These are phyloP conservation scores for Actinomortierella ambigua DNA, from an alignment of 371 early-diverging fungal genomes.

Conservation along the genomic window DNA sequence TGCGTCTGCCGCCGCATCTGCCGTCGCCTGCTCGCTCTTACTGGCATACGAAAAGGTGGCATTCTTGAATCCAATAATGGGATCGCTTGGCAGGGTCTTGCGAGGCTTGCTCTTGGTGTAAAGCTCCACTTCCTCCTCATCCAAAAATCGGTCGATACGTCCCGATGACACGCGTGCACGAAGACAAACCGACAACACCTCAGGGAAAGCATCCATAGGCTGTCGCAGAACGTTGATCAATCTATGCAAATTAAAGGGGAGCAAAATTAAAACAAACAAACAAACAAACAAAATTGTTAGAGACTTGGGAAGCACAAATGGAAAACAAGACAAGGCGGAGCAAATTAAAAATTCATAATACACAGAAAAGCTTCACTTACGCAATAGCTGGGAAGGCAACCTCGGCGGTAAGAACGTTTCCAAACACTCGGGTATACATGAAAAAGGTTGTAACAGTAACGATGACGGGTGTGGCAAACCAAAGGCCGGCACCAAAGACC, in stretches of 20 bases:
- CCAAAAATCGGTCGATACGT: slow-evolving; percentile 75
- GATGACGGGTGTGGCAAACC: slow-evolving; percentile 74
- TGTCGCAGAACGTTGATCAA: slow-evolving; percentile 56
- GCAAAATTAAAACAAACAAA: not conserved
- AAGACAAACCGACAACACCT: slow-evolving; percentile 58
- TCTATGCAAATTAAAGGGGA: too few relatives aligned
- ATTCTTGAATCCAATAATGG: slow-evolving; percentile 53
- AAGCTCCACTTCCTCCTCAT: slow-evolving; percentile 72
- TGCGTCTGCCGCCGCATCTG: slow-evolving; percentile 20
- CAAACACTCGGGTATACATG: slow-evolving; percentile 65
- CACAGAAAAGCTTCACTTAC: not conserved
- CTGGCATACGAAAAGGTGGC: slow-evolving; percentile 52
- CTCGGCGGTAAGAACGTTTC: slow-evolving; percentile 63
- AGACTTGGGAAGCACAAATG: not conserved
- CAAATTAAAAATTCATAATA: not conserved
- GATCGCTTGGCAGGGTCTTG: slow-evolving; percentile 45
- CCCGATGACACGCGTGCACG: slow-evolving; percentile 65
- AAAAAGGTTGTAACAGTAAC: slow-evolving; percentile 69
- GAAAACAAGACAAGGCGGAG: not conserved
- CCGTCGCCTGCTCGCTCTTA: slow-evolving; percentile 33
- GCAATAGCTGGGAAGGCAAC: slow-evolving; percentile 63
- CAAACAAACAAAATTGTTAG: not conserved
- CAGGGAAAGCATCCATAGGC: slow-evolving; percentile 71
- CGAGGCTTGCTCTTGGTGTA: slow-evolving; percentile 41
- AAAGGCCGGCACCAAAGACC: slow-evolving; percentile 59